These are phyloP conservation scores for Boechera divaricarpa DNA, from an alignment of 345 rosid genomes.

Conservation along the genomic window DNA sequence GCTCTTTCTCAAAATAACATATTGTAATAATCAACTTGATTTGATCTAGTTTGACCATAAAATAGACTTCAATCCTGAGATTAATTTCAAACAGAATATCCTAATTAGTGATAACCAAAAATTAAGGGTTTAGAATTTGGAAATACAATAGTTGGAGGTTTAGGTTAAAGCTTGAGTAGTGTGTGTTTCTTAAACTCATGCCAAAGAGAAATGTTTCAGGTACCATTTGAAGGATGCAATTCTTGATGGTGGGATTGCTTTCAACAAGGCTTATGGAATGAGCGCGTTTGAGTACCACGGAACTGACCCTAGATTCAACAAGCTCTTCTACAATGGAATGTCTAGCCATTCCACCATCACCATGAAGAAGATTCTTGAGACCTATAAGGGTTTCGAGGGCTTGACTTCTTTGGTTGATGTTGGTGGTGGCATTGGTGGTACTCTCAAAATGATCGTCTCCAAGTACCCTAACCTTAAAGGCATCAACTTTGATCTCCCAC, in stretches of 20 bases:
- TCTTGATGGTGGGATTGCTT: slow-evolving; percentile 80
- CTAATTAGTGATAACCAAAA: neutral
- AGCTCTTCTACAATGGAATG: slow-evolving; percentile 78
- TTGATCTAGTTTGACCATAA: slow-evolving; percentile 9
- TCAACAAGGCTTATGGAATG: slow-evolving; percentile 83
- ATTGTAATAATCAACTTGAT: neutral
- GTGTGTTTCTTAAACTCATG: slow-evolving; percentile 1
- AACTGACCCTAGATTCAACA: slow-evolving; percentile 73
- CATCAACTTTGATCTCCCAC: too few relatives aligned
- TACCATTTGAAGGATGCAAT: slow-evolving; percentile 79
- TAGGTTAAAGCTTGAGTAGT: neutral
- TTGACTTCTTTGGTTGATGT: slow-evolving; percentile 34
- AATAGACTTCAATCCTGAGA: slow-evolving; percentile 1
- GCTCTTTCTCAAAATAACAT: neutral
- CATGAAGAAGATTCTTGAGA: slow-evolving; percentile 77
- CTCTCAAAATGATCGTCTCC: too few relatives aligned
- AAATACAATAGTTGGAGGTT: neutral
- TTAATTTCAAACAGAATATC: neutral
- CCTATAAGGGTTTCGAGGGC: slow-evolving; percentile 73
- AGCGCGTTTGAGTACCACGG: slow-evolving; percentile 80
- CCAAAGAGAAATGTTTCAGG: slow-evolving; percentile 48
- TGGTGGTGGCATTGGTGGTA: too few relatives aligned
- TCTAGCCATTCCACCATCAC: slow-evolving; percentile 68
- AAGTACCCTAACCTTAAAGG: too few relatives aligned
- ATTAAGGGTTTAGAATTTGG: neutral